Base-by-base conservation (phyloP, 495 filamentous ascomycete genomes). In the Mytilinidion resinicola region DNA sequence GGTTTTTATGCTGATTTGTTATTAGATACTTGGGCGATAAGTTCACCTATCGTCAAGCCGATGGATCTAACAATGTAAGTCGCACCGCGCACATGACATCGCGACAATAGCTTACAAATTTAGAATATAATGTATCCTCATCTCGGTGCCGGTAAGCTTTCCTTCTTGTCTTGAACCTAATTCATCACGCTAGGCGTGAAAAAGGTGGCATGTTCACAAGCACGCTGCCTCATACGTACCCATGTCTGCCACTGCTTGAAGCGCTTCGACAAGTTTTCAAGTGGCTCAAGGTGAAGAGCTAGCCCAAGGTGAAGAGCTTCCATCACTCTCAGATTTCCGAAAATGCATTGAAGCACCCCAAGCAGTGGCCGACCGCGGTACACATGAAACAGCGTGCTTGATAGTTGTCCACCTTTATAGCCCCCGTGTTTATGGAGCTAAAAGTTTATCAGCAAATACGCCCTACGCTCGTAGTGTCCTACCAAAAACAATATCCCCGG, bases 1-100 rank as follows among this genome's bases (percentile, higher is more conserved):
- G 17, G 9, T 30, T 21, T 35, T 12, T 33, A 33, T 44, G 12
- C n/a, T 36, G 17, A 47, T 34, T 47, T 41, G 15, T 19, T 11
- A 61, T 79, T 43, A 79, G 76, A 42, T 88, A 80, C 62, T 73
- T 88, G 64, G 86, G 86, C 17, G 79, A 85, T 53, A 78, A 85
- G 43, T 84, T 78, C 63, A 68, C 76, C 53, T 90, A 88, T 64
- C 79, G 87, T n/a, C 78, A 77, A 47, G 85, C 85, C 1, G 87
- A 90, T 73, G 87, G 87, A n/a, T 87, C 82, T 0, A 79, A 82
- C 64, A 83, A 84, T 67, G 60, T 63, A 42, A 20, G 54, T 20
- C 25, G 10, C 19, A 12, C 25, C 25, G 25, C 25, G 25, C 25
- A 30, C 25, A 25, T 21, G 14, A 7, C 49, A 25, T 49, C 15